Percentiles rank a stretch among this genome's conserved stretches.
Conservation (phyloP, 2,329 filamentous ascomycete species). For the Ophiostoma pallidulum region DNA sequence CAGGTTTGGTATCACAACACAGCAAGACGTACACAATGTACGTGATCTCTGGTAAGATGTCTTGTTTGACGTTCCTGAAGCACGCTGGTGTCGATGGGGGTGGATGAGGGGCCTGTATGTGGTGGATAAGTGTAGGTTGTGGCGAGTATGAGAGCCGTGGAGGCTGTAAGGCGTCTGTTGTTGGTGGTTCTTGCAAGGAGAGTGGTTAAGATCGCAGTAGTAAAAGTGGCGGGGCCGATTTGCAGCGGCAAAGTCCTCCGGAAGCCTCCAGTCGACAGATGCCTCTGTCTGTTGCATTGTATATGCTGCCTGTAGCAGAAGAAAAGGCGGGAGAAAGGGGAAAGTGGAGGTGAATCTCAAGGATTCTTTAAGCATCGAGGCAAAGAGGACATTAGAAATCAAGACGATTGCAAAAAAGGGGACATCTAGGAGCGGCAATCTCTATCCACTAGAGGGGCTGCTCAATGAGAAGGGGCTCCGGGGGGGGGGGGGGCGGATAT, state of each 20-base stretch:
- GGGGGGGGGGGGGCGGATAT: no score
- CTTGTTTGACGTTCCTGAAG: not conserved
- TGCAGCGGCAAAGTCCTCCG: conserved; percentile 3
- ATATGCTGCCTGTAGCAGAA: not conserved
- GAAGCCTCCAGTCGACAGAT: conserved; percentile 8
- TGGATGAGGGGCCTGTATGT: not conserved
- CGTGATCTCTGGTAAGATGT: not conserved
- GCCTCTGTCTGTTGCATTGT: conserved; percentile 12
- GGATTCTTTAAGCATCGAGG: not conserved
- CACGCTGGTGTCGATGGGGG: not conserved
- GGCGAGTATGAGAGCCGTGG: not conserved
- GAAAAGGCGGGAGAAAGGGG: not conserved
- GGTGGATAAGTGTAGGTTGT: not conserved
- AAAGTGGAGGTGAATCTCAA: no score
- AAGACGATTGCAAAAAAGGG: not conserved
- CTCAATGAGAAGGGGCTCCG: not conserved
- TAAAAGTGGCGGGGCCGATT: not conserved
- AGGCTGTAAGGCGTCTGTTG: not conserved
- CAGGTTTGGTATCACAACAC: conserved; percentile 4
- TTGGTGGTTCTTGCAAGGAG: not conserved
- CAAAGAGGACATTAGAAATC: not conserved
- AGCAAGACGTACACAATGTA: conserved; percentile 1
- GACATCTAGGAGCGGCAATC: not conserved
- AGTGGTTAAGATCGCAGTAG: not conserved
- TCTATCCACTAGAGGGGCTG: not conserved